phyloP scores from a whole-genome alignment of 768 basidiomycete genomes.

The Boletus speciosus region DNA sequence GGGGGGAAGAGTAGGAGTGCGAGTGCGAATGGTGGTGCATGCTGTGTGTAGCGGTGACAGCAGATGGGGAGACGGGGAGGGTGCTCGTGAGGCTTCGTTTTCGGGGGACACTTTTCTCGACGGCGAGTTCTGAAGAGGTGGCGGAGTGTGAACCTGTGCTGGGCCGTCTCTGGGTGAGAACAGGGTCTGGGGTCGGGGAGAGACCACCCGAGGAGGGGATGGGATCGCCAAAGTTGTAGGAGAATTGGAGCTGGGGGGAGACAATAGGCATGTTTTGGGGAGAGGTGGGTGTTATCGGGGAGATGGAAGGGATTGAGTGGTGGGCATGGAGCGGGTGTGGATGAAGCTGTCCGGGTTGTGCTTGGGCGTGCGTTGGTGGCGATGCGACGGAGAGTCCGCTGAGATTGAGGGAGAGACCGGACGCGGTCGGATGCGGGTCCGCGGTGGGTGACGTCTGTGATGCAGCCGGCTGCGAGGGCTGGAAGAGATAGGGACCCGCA shows the following conservation, averaged over 20 bases:
- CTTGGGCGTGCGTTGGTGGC: constrained; percentile 55
- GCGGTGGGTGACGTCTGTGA: constrained; percentile 14
- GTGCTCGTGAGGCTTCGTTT: constrained; percentile 61
- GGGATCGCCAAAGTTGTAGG: constrained; percentile 50
- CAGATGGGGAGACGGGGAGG: constrained; percentile 33
- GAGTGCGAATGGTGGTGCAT: constrained; percentile 28
- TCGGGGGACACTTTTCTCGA: constrained; percentile 54
- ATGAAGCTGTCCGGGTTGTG: constrained; percentile 50
- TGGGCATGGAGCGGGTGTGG: constrained; percentile 53
- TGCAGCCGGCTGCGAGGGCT: constrained; percentile 3
- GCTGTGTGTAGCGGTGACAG: constrained; percentile 8
- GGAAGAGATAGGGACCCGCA: constrained; percentile 19
- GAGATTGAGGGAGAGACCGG: constrained; percentile 62
- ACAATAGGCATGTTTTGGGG: constrained; percentile 42
- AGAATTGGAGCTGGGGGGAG: constrained; percentile 40
- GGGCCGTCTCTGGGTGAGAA: constrained; percentile 34
- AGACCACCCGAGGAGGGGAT: constrained; percentile 17
- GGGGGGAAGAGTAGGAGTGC: constrained; percentile 22
- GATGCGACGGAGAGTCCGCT: constrained; percentile 64
- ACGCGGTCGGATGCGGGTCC: constrained; percentile 27
- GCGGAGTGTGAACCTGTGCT: constrained; percentile 37
- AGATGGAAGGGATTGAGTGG: constrained; percentile 42
- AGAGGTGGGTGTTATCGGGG: constrained; percentile 61
- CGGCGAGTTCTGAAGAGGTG: constrained; percentile 45
- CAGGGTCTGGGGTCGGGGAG: constrained; percentile 28